Evolutionary conservation across 164 flowering plant genomes (phyloP).

Genomic region (Umbellularia californica): DNA sequence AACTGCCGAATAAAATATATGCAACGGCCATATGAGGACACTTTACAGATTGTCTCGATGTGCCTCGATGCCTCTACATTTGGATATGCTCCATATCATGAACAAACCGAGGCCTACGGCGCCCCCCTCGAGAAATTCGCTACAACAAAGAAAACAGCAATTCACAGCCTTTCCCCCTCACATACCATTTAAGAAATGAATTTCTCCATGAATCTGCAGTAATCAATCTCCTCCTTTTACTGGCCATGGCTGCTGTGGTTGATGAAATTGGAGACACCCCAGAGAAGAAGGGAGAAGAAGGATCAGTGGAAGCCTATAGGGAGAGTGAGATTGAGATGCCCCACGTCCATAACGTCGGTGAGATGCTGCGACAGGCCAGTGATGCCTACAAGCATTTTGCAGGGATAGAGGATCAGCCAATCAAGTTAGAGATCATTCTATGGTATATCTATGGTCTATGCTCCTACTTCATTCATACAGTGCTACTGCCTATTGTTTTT

Average conservation of each 20-base stretch:
- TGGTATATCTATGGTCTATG: slow-evolving; percentile 58
- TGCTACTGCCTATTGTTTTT: slow-evolving; percentile 50
- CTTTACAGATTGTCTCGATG: background rate
- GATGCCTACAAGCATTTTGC: slow-evolving; percentile 26
- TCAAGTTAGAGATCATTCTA: slow-evolving; percentile 27
- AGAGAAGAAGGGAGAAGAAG: background rate
- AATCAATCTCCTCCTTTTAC: background rate
- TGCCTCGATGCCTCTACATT: background rate
- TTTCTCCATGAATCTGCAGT: too few relatives aligned
- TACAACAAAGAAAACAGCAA: background rate
- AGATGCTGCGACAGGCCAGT: slow-evolving; percentile 26
- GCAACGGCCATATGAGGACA: background rate
- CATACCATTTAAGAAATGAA: too few relatives aligned
- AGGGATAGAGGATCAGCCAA: slow-evolving; percentile 35
- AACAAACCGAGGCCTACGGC: background rate
- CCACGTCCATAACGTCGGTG: slow-evolving; percentile 16
- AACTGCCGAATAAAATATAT: background rate
- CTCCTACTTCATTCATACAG: slow-evolving; percentile 49
- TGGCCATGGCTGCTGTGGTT: background rate
- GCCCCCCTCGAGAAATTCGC: slow-evolving; percentile 5
- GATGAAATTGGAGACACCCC: background rate
- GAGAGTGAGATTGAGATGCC: slow-evolving; percentile 11
- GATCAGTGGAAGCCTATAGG: background rate
- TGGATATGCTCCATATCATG: background rate
- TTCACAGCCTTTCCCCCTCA: background rate